Base-by-base conservation (phyloP, 768 basidiomycete genomes). In the Russula brevipes region DNA sequence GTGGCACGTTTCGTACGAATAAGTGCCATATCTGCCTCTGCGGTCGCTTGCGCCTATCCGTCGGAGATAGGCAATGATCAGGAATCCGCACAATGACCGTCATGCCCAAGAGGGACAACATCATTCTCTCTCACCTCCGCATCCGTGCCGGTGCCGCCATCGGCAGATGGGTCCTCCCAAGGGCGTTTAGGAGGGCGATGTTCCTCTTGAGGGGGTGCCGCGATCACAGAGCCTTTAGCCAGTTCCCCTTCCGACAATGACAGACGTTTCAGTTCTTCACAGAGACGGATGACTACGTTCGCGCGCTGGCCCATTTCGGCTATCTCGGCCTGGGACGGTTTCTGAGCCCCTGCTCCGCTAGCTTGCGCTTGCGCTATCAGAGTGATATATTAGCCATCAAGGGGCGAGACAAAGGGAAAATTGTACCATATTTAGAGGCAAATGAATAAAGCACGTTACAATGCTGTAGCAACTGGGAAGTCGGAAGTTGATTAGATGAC, bases 11-110 rank as follows among this genome's bases (percentile, higher is more conserved):
- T 92, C 35, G 81, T 86, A 8, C 89, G 83, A 64, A 92, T 92
- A 63, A 89, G 79, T 66, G 89, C 88, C 89, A 92, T 92, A 69
- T 92, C 89, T 63, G 87, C 82, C 73, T 91, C 88, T 7, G 89
- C 89, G 1, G 85, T 86, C 3, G 85, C 77, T 66, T 84, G 83
- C 33, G 74, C 75, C 58, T 81, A 77, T 30, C 74, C 73, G 7
- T 72, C 72, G 19, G 73, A 55, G 38, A 47, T 70, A 68, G 51
- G 66, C 65, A 57, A 66, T 57, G 61, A 58, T 49, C 60, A 50
- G 47, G 51, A 59, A 42, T 65, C 64, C 59, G 54, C 47, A 52
- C 51, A 39, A 65, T 56, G 57, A 54, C 42, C 53, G 59, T 55
- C 42, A 55, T 51, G 51, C 49, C 53, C 54, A 57, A 66, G 24